A percentile compares a stretch with the other conserved stretches of the same genome.
These are phyloP conservation scores for Populus tomentosa DNA, from an alignment of 441 rosid species.

Conservation along the genomic window DNA sequence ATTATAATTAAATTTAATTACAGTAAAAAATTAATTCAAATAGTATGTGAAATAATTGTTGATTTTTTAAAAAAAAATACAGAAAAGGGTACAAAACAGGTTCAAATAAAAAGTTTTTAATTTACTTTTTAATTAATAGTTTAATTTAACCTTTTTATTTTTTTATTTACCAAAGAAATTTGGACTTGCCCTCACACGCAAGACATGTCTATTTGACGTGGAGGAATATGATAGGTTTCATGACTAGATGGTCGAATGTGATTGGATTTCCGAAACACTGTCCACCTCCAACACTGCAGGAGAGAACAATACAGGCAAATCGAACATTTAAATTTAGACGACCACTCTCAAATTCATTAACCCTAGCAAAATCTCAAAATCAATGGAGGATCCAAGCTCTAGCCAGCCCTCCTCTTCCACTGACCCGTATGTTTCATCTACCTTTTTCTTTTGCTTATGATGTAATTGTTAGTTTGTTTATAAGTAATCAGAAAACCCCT, in stretches of 20 bases:
- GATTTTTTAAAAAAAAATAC: no score
- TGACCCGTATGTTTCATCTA: conserved; percentile 12
- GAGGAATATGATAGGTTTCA: not conserved
- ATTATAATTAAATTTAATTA: no score
- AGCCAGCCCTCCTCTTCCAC: conserved; percentile 16
- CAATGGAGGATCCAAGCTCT: conserved; percentile 20
- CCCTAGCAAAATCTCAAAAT: not conserved
- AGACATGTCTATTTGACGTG: not conserved
- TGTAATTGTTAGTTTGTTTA: not conserved
- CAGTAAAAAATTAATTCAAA: no score
- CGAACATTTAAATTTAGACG: not conserved
- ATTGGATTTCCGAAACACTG: not conserved
- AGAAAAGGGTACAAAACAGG: no score
- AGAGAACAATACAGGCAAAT: not conserved
- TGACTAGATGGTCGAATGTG: not conserved
- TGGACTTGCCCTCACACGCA: not conserved
- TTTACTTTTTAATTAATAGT: no score
- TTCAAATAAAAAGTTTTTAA: no score
- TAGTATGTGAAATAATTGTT: no score
- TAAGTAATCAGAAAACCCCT: not conserved
- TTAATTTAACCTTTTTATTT: no score
- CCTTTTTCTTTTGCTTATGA: not conserved
- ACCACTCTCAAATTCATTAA: not conserved
- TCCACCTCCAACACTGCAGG: not conserved
- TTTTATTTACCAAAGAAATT: no score